Percentiles rank a stretch among this genome's conserved stretches.
Conservation (phyloP, 495 filamentous ascomycete species). For the Talaromyces wortmannii region DNA sequence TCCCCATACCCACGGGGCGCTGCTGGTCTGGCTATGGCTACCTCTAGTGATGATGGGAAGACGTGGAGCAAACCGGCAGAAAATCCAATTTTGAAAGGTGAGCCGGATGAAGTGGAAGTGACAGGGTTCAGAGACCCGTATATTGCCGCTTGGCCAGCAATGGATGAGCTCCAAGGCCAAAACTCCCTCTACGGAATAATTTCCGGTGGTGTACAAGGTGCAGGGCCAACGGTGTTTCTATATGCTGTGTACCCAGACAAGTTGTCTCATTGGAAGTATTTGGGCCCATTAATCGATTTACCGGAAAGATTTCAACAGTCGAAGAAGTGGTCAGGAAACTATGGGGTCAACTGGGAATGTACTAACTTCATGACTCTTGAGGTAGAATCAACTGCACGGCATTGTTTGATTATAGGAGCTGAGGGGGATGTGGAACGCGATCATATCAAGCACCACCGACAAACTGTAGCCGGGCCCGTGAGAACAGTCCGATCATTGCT, state of each 20-base stretch:
- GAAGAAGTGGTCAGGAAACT: slow-evolving; percentile 11
- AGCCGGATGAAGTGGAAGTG: slow-evolving; percentile 8
- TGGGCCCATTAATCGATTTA: slow-evolving; percentile 1
- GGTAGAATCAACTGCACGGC: not conserved
- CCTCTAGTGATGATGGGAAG: slow-evolving; percentile 6
- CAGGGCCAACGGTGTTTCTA: slow-evolving; percentile 6
- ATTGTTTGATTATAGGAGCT: slow-evolving; percentile 10
- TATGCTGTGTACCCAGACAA: slow-evolving; percentile 4
- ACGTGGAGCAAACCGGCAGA: slow-evolving; percentile 7
- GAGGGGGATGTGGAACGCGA: slow-evolving; percentile 8
- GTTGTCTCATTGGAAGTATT: slow-evolving; percentile 1
- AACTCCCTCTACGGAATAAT: slow-evolving; percentile 6
- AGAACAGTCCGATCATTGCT: slow-evolving; percentile 8
- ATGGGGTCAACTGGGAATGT: slow-evolving; percentile 12
- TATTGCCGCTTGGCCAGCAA: slow-evolving; percentile 3
- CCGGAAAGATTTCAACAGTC: slow-evolving; percentile 5
- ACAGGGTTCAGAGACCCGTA: slow-evolving; percentile 9
- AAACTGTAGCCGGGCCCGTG: not conserved
- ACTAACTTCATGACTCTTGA: slow-evolving; percentile 10
- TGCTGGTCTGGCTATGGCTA: slow-evolving; percentile 5
- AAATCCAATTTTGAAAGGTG: slow-evolving; percentile 9
- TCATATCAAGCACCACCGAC: not conserved
- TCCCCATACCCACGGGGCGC: slow-evolving; percentile 6
- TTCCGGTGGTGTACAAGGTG: slow-evolving; percentile 5
- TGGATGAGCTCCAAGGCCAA: slow-evolving; percentile 5